phyloP scores from a whole-genome alignment of 257 asterid genomes.

The Solanum medicagineum region DNA sequence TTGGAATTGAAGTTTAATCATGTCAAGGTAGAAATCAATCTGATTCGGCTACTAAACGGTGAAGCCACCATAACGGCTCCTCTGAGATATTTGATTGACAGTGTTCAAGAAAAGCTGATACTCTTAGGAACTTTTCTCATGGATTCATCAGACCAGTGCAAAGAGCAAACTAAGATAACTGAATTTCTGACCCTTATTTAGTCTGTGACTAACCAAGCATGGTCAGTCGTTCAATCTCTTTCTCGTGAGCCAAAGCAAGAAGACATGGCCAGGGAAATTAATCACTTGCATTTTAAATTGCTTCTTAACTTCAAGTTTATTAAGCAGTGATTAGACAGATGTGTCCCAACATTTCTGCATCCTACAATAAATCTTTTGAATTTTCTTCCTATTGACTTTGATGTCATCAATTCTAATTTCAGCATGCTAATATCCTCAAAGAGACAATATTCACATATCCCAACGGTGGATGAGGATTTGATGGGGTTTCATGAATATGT shows the following conservation, averaged over 20 bases:
- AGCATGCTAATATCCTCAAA: not conserved
- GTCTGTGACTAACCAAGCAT: not conserved
- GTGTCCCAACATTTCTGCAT: not conserved
- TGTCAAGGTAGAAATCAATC: not conserved
- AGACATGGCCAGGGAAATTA: not conserved
- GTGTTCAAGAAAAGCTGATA: not conserved
- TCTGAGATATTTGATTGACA: not conserved
- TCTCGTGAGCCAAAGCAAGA: not conserved
- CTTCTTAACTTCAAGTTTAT: not conserved
- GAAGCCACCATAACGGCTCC: not conserved
- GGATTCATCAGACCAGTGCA: not conserved
- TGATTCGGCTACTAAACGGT: not conserved
- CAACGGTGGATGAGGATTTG: not conserved
- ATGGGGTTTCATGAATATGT: not conserved
- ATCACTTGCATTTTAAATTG: not conserved
- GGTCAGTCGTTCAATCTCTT: not conserved
- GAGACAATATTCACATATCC: not conserved
- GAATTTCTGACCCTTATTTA: not conserved
- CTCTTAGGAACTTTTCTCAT: not conserved
- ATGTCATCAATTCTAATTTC: not conserved
- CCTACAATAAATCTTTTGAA: not conserved
- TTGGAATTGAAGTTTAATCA: not conserved
- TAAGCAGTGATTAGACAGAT: not conserved
- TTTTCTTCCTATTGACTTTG: not conserved
- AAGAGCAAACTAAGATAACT: not conserved